Base-by-base conservation (phyloP, 1,139 yeast genomes). In the Zygosaccharomyces pseudobailii region DNA sequence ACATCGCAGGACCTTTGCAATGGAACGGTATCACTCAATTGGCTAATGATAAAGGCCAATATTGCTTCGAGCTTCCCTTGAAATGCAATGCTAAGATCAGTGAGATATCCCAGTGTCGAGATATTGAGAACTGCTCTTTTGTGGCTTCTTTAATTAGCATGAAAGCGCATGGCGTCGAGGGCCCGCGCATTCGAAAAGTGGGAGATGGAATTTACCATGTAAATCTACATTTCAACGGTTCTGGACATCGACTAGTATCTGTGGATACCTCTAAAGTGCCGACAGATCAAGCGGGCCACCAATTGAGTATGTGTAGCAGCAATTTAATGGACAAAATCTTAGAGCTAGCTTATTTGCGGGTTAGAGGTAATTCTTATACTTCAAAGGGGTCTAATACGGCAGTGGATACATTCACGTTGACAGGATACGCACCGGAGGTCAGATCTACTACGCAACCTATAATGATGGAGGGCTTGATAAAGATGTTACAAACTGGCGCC, bases 331-430 rank as follows among this genome's bases (percentile, higher is more conserved):
- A 81, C 84, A 10, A 61, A 61, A n/a, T 87, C 21, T 60, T 87
- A 2, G 96, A 89, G 63, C 83, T 86, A 58, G 94, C 95, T 0
- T 84, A 80, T 57, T 69, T 88, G 53, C 79, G 79, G 54, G 65
- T 84, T 0, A 70, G 75, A 69, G 84, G 85, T 0, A 62, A 70
- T 19, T 84, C 87, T 3, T 85, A 85, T 58, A 67, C 72, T n/a
- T 79, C 80, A 46, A 62, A 63, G 5, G 97, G 97, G 0, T 87
- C 96, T 0, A 87, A 88, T 61, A 80, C 87, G 62, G 86, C 88
- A 1, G 71, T 76, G n/a, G 96, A 87, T 57, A 77, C 87, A 0
- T 86, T 69, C 56, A 67, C 79, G 42, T 55, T 88, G 6, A 72
- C 81, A 3, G 89, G 90, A 0, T 88, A 87, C 84, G 62, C 84